Base-by-base conservation (phyloP, 75 land plant species). In the Sequoiadendron giganteum region DNA sequence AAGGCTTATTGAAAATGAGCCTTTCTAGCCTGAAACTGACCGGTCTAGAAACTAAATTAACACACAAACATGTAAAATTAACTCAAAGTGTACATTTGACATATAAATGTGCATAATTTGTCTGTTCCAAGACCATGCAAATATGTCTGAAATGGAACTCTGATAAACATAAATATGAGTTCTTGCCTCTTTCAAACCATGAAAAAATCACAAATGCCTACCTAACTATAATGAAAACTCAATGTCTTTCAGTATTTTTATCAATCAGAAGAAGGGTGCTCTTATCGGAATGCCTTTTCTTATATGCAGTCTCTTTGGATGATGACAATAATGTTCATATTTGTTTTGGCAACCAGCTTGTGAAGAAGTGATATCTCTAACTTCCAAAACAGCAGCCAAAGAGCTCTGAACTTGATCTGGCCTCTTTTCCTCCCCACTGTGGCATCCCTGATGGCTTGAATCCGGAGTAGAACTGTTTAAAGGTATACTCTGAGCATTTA, bases 261-360 rank as follows among this genome's bases (percentile, higher is more conserved):
- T 21, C 11, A 34, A 32, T 32, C 72, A 32, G 14, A 10, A 88
- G 3, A 88, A 56, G 14, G 88, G 88, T 15, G 85, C 43, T 83
- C 88, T 54, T 32, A 43, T 45, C 1, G 88, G 88, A 18, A 14
- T 54, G 70, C 85, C 40, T 58, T 88, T 88, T 48, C 88, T 88
- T 58, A 65, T 88, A n/a, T 54, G 48, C 85, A 28, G 49, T 25
- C 85, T 80, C 28, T 11, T 70, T 21, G 83, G 28, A 14, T 47
- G 42, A 52, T 49, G 48, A 83, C 15, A 19, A 5, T n/a, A 16
- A 58, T 56, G 18, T 56, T 85, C 43, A 83, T 13, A 0, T 36
- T 83, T 36, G 9, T 3, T 34, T 48, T 30, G 6, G 43, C 30
- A 25, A 42, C 3, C 73, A 39, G 7, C 43, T 47, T 49, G 61